phyloP scores from a whole-genome alignment of 106 monocot genomes.

The Posidonia australis region DNA sequence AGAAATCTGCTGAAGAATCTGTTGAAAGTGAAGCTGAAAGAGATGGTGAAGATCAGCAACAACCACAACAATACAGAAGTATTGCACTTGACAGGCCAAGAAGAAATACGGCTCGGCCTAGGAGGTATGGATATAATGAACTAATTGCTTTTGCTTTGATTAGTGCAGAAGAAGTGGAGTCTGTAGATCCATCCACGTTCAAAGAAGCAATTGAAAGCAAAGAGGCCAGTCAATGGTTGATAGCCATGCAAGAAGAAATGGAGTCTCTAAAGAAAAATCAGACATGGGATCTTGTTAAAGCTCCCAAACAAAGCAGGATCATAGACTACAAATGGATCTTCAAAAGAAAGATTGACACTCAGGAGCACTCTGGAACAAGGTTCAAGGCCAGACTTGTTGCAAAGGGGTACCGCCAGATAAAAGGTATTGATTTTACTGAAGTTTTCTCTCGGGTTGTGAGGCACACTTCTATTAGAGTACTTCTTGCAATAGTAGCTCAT shows the following conservation, averaged over 20 bases:
- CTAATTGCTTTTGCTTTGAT: background rate
- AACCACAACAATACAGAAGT: background rate
- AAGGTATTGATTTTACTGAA: background rate
- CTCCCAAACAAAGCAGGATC: background rate
- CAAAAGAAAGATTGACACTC: background rate
- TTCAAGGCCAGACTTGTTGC: background rate
- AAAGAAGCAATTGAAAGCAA: background rate
- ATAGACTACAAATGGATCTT: slow-evolving; percentile 1
- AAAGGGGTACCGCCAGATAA: background rate
- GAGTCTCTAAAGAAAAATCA: slow-evolving; percentile 6
- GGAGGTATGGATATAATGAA: slow-evolving; percentile 4
- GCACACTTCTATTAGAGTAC: background rate
- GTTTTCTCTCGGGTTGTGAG: background rate
- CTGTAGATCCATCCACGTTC: background rate
- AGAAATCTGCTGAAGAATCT: background rate
- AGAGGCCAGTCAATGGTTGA: background rate
- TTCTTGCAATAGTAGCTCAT: background rate
- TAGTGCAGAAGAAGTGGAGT: background rate
- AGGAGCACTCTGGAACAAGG: background rate
- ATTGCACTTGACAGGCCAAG: background rate
- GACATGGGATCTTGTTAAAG: slow-evolving; percentile 6
- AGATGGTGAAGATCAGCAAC: too few species aligned
- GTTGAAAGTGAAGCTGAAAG: background rate
- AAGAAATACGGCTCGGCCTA: background rate
- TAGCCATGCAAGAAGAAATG: background rate